These are phyloP conservation scores for Ogataea neopini DNA, from an alignment of 805 yeast species.

Conservation along the genomic window DNA sequence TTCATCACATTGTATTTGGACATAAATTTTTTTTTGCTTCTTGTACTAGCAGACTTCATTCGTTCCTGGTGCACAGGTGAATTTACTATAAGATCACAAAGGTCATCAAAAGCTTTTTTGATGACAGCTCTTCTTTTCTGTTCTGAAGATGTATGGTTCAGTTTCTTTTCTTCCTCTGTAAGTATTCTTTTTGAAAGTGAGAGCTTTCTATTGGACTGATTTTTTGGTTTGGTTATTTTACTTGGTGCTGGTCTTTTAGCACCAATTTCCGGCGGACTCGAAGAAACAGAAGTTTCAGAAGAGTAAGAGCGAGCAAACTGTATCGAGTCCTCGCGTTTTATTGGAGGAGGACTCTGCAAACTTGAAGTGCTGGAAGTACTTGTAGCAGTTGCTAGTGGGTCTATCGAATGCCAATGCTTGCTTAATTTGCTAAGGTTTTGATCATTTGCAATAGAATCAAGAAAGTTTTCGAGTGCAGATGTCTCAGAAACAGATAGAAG, in stretches of 20 bases:
- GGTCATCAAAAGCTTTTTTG: conserved; percentile 38
- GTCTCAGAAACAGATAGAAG: conserved; percentile 37
- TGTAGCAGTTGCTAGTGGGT: conserved; percentile 24
- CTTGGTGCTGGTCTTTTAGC: not conserved
- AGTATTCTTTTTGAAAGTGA: conserved; percentile 17
- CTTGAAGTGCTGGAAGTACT: not conserved
- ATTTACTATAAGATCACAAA: conserved; percentile 31
- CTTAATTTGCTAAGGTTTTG: conserved; percentile 29
- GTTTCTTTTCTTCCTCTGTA: conserved; percentile 37
- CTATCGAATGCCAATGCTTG: conserved; percentile 36
- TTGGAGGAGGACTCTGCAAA: not conserved
- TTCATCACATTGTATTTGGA: conserved; percentile 33
- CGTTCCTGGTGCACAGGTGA: conserved; percentile 16
- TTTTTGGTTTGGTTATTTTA: conserved; percentile 9
- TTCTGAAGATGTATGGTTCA: conserved; percentile 42
- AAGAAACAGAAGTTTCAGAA: not conserved
- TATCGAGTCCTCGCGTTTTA: not conserved
- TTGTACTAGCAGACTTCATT: conserved; percentile 8
- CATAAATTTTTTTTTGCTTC: conserved; percentile 26
- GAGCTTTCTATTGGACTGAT: not conserved
- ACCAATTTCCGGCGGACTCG: not conserved
- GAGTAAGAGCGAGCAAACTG: not conserved
- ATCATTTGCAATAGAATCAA: conserved; percentile 39
- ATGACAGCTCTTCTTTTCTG: conserved; percentile 40
- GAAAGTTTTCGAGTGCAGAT: conserved; percentile 36